Evolutionary conservation across 176 grass and related monocot species (phyloP), one percentile per base, ranked within the genome.

Genomic region (Bonia amplexicaulis): DNA sequence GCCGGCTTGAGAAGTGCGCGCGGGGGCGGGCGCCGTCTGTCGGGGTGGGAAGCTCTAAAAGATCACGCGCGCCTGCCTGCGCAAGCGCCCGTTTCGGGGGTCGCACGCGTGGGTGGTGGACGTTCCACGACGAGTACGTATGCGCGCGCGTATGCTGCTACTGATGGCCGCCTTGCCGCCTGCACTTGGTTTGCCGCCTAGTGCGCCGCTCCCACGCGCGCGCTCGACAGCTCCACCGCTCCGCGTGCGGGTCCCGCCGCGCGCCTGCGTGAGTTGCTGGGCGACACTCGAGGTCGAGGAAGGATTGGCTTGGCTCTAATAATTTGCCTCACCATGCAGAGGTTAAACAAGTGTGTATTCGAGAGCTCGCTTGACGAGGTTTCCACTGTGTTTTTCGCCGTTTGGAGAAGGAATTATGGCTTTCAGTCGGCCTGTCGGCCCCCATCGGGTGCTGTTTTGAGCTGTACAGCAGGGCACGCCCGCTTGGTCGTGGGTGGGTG

Each of bases 121-220:
- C 3, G 39, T 22, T 86, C 74, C 84, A 79, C 74, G 55, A 48
- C 12, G 61, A 33, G 55, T n/a, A 25, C 62, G 5, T 16, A 61
- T 25, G 6, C 57, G 59, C 57, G 57, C 22, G 22, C 22, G 55
- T 58, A 11, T n/a, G 22, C 55, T 10, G 22, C 8, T 59, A 52
- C 14, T 6, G 49, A 15, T 14, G 47, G 13, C 14, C 48, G 48
- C 0, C 2, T 67, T 3, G 62, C 64, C 22, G 22, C 55, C 15
- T 22, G 53, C 53, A 22, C 53, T 10, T 22, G 54, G 55, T 58
- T 60, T 60, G 35, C 16, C 23, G 37, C 63, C 4, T 86, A 71
- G 84, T 86, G 74, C 44, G 31, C 53, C 27, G 1, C 27, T 59
- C 73, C 45, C 83, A 85, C 74, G 84, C 84, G 76, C 46, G 57